Evolutionary conservation across 352 stramenopile genomes (phyloP).

Genomic region (Globisporangium nodosum): DNA sequence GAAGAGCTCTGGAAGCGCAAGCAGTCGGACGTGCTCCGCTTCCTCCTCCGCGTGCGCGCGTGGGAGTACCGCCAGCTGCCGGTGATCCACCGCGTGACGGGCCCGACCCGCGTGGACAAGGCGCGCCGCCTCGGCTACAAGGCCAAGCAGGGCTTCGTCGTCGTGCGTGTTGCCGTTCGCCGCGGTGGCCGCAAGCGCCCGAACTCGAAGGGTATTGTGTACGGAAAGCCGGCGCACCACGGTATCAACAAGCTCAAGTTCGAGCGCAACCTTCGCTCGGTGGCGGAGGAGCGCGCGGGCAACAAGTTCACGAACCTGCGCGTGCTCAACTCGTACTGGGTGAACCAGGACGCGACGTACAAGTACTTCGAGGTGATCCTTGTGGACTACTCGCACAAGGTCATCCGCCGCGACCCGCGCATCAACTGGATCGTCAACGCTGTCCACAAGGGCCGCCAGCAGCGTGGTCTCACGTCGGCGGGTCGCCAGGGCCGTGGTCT

Average conservation of each 20-base stretch:
- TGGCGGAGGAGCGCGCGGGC: constrained; percentile 98
- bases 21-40: constrained; percentile 99
- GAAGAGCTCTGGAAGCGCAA: constrained; percentile 99
- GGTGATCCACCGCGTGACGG: constrained; percentile 93
- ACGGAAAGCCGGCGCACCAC: constrained; percentile 99
- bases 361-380: constrained; percentile 99
- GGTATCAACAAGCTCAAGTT: constrained; percentile 99
- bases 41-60: constrained; percentile 97
- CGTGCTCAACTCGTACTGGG: constrained; percentile 99
- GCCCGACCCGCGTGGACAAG: constrained; percentile 98
- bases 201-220: constrained; percentile 99
- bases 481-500: constrained; percentile 96
- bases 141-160: constrained; percentile 99
- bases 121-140: constrained; percentile 99
- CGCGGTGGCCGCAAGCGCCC: constrained; percentile 98
- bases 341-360: constrained; percentile 99
- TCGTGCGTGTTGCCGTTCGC: constrained; percentile 97
- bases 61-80: constrained; percentile 99
- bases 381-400: constrained; percentile 97
- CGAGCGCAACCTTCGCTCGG: constrained; percentile 95
- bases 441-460: constrained; percentile 99
- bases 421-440: constrained; percentile 99
- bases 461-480: constrained; percentile 97
- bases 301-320: constrained; percentile 97
- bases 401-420: constrained; percentile 97